These are phyloP conservation scores for Uromyces viciae-fabae DNA, from an alignment of 1,284 basidiomycete species.

Conservation along the genomic window DNA sequence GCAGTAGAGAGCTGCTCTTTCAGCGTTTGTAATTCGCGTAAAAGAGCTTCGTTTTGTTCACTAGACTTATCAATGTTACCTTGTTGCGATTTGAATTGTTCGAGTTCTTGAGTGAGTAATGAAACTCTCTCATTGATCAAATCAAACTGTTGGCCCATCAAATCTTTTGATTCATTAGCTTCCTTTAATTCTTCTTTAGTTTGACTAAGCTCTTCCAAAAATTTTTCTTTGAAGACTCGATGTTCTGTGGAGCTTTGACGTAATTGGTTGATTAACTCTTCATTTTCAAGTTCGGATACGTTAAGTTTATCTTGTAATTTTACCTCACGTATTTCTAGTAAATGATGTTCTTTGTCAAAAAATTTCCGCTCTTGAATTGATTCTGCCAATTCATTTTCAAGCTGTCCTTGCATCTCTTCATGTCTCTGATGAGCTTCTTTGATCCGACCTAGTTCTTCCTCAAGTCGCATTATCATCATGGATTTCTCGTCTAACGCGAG, in stretches of 20 bases:
- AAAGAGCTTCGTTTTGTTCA: slow-evolving; percentile 9
- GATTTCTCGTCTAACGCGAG: neutral
- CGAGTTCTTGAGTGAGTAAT: slow-evolving; percentile 9
- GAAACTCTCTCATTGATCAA: neutral
- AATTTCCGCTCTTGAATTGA: neutral
- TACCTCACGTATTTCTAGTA: neutral
- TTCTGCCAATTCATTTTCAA: neutral
- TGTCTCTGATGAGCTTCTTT: neutral
- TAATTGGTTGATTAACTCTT: neutral
- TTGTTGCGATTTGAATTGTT: slow-evolving; percentile 11
- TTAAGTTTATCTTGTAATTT: neutral
- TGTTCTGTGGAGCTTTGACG: neutral
- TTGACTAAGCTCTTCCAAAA: neutral
- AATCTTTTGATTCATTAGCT: neutral
- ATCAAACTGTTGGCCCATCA: neutral
- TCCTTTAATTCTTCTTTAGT: neutral
- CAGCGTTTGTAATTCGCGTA: slow-evolving; percentile 2
- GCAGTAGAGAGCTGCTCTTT: slow-evolving; percentile 1
- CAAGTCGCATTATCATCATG: neutral
- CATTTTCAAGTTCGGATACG: neutral
- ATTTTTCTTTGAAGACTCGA: neutral
- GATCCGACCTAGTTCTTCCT: neutral
- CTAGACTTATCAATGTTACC: neutral
- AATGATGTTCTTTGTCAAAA: neutral
- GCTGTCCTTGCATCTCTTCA: neutral